Evolutionary conservation across 75 land plant genomes (phyloP), one percentile per base, ranked within the genome.

Genomic region (Picea sitchensis): DNA sequence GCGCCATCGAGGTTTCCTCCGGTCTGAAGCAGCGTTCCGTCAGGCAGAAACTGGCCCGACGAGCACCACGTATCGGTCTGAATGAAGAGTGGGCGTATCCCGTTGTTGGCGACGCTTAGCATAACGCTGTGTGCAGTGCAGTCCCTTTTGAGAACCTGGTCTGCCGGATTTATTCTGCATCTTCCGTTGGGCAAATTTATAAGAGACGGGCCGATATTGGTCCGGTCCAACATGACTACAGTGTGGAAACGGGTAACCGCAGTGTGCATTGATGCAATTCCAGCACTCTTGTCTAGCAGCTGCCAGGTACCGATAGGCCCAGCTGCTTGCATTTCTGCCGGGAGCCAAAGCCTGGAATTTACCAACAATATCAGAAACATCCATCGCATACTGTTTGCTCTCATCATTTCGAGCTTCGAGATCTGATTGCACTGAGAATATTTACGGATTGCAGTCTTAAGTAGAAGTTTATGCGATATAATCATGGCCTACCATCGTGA

Each of bases 211-310:
- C 87, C 92, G 57, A 79, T 79, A 58, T 80, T 84, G 13, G 91
- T 86, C 61, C 83, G 79, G 64, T 91, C 92, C 77, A 86, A 86
- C 62, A 91, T 84, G 60, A 91, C 34, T 15, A 88, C 83, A 0
- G 81, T 86, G 88, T 88, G 84, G 73, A 30, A 67, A 78, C 80
- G 84, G 18, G 86, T 82, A 38, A 91, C 71, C 54, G 83, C 80
- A 88, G 86, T 86, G 81, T 91, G 92, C 92, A 91, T 91, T 31
- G 90, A 88, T 4, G 87, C 81, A 20, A 88, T 90, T n/a, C 92
- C 92, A 20, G 78, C 62, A 81, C 81, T 91, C 61, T 81, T 58
- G 5, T 83, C 73, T 58, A 88, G 79, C 31, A 85, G 75, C 65
- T 85, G 34, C 90, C 90, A 88, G 1, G 15, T 60, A 5, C 81